phyloP scores from a whole-genome alignment of 2,329 filamentous ascomycete genomes.

The Fusarium dimerum region DNA sequence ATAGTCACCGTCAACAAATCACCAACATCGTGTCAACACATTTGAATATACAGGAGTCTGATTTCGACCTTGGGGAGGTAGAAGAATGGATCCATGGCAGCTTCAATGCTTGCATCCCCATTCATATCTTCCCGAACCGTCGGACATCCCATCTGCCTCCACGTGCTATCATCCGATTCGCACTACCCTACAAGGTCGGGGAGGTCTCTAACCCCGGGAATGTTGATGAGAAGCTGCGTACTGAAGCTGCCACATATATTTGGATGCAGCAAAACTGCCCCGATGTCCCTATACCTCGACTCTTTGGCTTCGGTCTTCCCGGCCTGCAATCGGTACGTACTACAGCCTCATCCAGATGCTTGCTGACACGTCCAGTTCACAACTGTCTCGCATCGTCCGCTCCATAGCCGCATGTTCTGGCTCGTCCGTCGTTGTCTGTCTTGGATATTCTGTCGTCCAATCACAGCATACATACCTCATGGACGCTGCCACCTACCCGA shows the following conservation, averaged over 20 bases:
- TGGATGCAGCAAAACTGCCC: constrained; percentile 28
- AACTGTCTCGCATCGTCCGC: constrained; percentile 1
- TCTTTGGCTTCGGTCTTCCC: constrained; percentile 24
- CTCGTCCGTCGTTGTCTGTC: neutral
- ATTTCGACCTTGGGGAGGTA: constrained; percentile 6
- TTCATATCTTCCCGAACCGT: constrained; percentile 13
- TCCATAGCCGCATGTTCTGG: constrained; percentile 8
- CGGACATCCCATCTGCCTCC: constrained; percentile 1
- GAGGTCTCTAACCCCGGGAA: constrained; percentile 40
- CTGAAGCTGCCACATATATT: constrained; percentile 22
- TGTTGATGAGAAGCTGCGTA: constrained; percentile 42
- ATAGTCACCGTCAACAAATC: constrained; percentile 2
- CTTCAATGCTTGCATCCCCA: constrained; percentile 39
- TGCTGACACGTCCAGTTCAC: constrained; percentile 6
- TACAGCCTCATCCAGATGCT: neutral
- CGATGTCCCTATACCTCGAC: constrained; percentile 18
- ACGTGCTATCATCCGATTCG: constrained; percentile 27
- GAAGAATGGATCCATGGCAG: constrained; percentile 34
- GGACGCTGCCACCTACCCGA: constrained; percentile 2
- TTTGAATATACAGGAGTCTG: constrained; percentile 6
- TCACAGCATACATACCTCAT: constrained; percentile 4
- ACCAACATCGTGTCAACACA: constrained; percentile 9
- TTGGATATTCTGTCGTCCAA: neutral
- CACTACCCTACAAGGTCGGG: constrained; percentile 39
- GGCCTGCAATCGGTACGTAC: constrained; percentile 8